A percentile compares a stretch with the other conserved stretches of the same genome.
phyloP scores from a whole-genome alignment of 2,329 filamentous ascomycete species.

The Drechslerella dactyloides region DNA sequence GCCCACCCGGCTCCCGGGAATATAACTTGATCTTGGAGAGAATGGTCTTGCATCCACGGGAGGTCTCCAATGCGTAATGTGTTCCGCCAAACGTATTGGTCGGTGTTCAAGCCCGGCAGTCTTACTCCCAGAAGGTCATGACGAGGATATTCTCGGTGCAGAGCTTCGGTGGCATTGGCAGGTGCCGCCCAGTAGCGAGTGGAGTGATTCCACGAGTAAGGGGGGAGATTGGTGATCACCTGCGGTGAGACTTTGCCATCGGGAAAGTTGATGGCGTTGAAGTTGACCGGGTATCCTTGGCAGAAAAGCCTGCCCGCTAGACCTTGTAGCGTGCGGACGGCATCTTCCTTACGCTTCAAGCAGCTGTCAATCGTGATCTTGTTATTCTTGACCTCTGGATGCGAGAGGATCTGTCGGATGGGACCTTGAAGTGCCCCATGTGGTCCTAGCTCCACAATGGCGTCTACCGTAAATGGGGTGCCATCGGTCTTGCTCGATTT shows the following conservation, averaged over 20 bases:
- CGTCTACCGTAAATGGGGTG: constrained; percentile 14
- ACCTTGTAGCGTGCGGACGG: not conserved
- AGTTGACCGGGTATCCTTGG: constrained; percentile 48
- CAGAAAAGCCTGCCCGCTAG: constrained; percentile 8
- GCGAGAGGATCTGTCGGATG: constrained; percentile 17
- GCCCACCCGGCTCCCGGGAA: constrained; percentile 61
- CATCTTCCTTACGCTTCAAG: constrained; percentile 3
- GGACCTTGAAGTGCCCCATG: constrained; percentile 50
- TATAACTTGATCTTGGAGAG: constrained; percentile 58
- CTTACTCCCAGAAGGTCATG: not conserved
- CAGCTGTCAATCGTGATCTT: constrained; percentile 12
- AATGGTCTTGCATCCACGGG: constrained; percentile 62
- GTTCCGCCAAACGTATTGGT: no score
- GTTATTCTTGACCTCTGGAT: constrained; percentile 2
- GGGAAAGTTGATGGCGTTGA: constrained; percentile 34
- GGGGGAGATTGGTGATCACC: constrained; percentile 49
- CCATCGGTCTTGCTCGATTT: not conserved
- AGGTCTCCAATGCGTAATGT: constrained; percentile 58
- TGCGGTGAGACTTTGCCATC: not conserved
- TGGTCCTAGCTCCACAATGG: constrained; percentile 51
- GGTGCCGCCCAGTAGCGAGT: not conserved
- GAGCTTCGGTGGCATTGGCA: not conserved
- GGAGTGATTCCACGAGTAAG: constrained; percentile 11
- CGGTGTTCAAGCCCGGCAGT: no score
- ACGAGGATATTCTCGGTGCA: not conserved